Evolutionary conservation across 306 rosid species (phyloP).

Genomic region (Lablab purpureus): DNA sequence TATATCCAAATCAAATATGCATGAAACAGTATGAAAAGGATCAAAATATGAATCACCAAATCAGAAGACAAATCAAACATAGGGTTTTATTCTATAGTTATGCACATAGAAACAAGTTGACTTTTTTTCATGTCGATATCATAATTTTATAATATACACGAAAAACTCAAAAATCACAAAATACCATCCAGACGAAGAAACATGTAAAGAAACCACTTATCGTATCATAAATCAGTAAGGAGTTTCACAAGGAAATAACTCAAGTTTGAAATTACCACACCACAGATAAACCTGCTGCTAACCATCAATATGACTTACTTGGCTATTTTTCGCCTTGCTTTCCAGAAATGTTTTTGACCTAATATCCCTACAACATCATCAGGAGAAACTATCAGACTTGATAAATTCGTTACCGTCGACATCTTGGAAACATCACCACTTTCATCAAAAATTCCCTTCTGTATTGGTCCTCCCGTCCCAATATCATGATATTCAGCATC

Average conservation of each 20-base stretch:
- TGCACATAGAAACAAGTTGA: neutral
- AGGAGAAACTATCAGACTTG: slow-evolving; percentile 14
- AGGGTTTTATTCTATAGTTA: neutral
- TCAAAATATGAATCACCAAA: neutral
- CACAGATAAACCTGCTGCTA: neutral
- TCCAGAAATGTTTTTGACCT: slow-evolving; percentile 30
- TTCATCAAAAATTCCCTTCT: slow-evolving; percentile 8
- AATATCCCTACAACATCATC: slow-evolving; percentile 20
- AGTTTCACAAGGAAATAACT: neutral
- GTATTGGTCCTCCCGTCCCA: neutral
- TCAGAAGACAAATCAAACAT: neutral
- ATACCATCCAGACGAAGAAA: neutral
- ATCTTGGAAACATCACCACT: neutral
- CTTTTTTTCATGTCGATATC: neutral
- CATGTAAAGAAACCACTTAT: neutral
- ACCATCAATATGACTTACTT: slow-evolving; percentile 9
- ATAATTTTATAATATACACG: neutral
- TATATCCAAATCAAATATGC: slow-evolving; percentile 1
- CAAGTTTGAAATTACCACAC: neutral
- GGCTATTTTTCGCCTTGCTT: slow-evolving; percentile 21
- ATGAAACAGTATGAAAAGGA: neutral
- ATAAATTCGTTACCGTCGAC: neutral
- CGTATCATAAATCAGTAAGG: neutral
- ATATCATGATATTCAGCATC: neutral
- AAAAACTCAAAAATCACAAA: neutral